These are phyloP conservation scores for Mortierella sp. DNA, from an alignment of 371 early-diverging fungal species.

Conservation along the genomic window DNA sequence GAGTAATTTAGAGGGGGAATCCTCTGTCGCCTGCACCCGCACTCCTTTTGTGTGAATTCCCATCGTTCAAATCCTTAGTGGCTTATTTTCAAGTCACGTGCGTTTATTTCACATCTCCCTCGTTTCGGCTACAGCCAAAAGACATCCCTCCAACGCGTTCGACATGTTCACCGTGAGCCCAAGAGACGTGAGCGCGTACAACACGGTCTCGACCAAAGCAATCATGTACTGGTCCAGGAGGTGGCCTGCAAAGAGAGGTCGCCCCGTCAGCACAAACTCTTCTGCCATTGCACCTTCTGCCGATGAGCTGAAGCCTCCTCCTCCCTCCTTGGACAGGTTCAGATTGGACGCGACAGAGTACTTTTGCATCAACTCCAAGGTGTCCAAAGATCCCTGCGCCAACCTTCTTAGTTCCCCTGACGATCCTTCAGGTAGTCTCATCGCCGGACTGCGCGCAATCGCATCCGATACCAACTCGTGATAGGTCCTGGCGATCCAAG, in stretches of 20 bases:
- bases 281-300: too few relatives aligned
- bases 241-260: not conserved
- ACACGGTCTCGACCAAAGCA: not conserved
- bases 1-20: conserved; percentile 45
- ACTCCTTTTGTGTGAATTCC: conserved; percentile 5
- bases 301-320: too few relatives aligned
- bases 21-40: not conserved
- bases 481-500: conserved; percentile 1
- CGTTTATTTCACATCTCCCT: not conserved
- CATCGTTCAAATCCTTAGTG: not conserved
- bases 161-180: conserved; percentile 2
- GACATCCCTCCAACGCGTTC: not conserved
- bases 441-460: not conserved
- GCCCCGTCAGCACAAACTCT: not conserved
- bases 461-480: not conserved
- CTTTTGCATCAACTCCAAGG: not conserved
- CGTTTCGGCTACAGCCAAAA: not conserved
- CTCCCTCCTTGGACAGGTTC: too few relatives aligned
- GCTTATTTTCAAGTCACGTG: not conserved
- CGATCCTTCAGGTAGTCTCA: not conserved
- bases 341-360: not conserved
- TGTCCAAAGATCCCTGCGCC: not conserved
- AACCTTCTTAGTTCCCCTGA: not conserved
- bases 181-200: not conserved
- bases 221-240: not conserved